Evolutionary conservation across 805 yeast genomes (phyloP).

Genomic region (Ogataea kodamae): DNA sequence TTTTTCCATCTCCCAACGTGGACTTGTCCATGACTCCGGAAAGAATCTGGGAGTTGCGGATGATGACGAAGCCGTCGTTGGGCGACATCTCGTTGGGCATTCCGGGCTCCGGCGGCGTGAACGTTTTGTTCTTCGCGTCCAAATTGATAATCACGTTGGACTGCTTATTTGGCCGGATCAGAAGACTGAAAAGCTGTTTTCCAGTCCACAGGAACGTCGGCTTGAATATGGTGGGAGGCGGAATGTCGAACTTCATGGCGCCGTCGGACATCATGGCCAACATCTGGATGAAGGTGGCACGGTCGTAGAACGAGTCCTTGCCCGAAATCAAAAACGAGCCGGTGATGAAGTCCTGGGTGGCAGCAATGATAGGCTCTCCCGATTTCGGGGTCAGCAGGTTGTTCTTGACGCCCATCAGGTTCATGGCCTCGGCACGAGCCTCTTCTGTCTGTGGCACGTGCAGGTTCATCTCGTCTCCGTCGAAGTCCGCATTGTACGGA

Average conservation of each 20-base stretch:
- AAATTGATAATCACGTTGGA: constrained; percentile 84
- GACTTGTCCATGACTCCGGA: constrained; percentile 98
- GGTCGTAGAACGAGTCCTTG: constrained; percentile 89
- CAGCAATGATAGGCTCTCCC: constrained; percentile 99
- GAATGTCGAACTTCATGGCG: constrained; percentile 78
- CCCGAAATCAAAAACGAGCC: constrained; percentile 91
- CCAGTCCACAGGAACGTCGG: constrained; percentile 96
- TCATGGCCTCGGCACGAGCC: constrained; percentile 98
- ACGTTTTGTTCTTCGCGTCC: constrained; percentile 93
- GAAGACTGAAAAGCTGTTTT: constrained; percentile 85
- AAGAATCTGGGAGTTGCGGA: constrained; percentile 83
- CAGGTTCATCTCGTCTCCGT: constrained; percentile 98
- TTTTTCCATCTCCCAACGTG: constrained; percentile 95
- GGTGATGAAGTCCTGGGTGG: constrained; percentile 98
- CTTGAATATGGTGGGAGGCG: constrained; percentile 91
- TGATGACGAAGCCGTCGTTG: constrained; percentile 90
- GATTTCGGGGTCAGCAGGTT: constrained; percentile 93
- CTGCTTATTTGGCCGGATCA: constrained; percentile 74
- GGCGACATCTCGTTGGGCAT: constrained; percentile 93
- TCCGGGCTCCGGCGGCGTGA: constrained; percentile 66
- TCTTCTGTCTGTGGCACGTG: constrained; percentile 99
- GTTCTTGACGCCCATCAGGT: constrained; percentile 95
- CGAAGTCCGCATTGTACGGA: constrained; percentile 98
- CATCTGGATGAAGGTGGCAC: constrained; percentile 78
- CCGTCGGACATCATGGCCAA: constrained; percentile 97